These are phyloP conservation scores for Coniella vitis DNA, from an alignment of 2,329 filamentous ascomycete species.

Conservation along the genomic window DNA sequence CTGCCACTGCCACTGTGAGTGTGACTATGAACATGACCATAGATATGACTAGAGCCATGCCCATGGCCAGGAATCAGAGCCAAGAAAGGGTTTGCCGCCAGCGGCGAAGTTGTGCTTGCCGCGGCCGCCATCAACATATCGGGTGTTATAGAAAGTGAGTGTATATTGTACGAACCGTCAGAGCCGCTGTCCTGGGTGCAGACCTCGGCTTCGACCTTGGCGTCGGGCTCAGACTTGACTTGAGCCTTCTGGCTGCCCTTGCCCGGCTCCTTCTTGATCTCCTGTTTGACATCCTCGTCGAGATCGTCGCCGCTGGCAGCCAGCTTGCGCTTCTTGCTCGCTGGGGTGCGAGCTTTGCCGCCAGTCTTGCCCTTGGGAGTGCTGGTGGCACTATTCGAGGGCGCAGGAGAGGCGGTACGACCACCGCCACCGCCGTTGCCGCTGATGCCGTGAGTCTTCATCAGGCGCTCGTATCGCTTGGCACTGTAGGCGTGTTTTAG, in stretches of 20 bases:
- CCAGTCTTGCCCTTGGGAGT: constrained; percentile 9
- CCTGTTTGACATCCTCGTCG: constrained; percentile 17
- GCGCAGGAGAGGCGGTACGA: constrained; percentile 13
- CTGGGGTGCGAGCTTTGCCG: neutral
- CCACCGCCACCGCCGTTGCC: constrained; percentile 19
- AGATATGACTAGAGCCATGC: too few species aligned
- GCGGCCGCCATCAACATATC: neutral
- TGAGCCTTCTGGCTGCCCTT: too few species aligned
- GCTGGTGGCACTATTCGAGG: constrained; percentile 7
- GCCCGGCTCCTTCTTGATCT: neutral
- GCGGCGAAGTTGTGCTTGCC: too few species aligned
- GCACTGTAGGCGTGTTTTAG: constrained; percentile 36
- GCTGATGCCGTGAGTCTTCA: constrained; percentile 49
- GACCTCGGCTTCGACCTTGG: constrained; percentile 13
- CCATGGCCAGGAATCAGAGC: too few species aligned
- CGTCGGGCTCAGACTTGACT: neutral
- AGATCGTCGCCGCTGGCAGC: constrained; percentile 8
- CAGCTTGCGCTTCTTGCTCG: constrained; percentile 21
- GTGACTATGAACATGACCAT: too few species aligned
- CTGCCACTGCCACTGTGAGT: too few species aligned
- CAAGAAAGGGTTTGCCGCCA: too few species aligned
- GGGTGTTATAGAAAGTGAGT: neutral
- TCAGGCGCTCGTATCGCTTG: constrained; percentile 61
- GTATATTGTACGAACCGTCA: constrained; percentile 16
- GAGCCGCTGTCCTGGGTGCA: constrained; percentile 12